Percentiles rank a stretch among this genome's conserved stretches.
Evolutionary conservation across 2,329 filamentous ascomycete species (phyloP).

Genomic region (Sarocladiaceae sp.): DNA sequence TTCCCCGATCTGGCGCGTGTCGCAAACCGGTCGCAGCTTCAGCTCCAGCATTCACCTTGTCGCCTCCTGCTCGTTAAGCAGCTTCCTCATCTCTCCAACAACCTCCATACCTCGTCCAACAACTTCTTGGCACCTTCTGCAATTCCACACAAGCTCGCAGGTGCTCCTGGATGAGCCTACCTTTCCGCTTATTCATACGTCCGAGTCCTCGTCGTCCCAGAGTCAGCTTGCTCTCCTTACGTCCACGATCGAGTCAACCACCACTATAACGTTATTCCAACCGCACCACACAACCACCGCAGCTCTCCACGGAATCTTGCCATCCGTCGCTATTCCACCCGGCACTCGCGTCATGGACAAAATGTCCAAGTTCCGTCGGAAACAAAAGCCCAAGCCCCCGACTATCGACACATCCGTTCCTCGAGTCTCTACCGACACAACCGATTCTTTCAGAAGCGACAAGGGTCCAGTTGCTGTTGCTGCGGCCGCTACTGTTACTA

Average conservation of each 20-base stretch:
- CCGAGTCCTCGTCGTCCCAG: background rate
- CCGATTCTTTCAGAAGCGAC: slow-evolving; percentile 23
- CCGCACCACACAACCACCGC: background rate
- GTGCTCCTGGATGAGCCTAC: background rate
- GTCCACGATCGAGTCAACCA: background rate
- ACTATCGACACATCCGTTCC: slow-evolving; percentile 37
- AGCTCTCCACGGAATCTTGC: background rate
- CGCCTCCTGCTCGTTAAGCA: slow-evolving; percentile 2
- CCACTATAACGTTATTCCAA: background rate
- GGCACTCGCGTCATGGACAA: slow-evolving; percentile 31
- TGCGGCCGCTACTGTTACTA: slow-evolving; percentile 14
- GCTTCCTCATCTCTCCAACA: background rate
- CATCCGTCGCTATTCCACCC: background rate
- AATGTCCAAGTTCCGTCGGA: slow-evolving; percentile 38
- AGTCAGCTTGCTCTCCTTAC: background rate
- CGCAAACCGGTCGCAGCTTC: slow-evolving; percentile 8
- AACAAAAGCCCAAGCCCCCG: slow-evolving; percentile 33
- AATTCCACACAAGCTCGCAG: background rate
- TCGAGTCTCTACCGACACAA: slow-evolving; percentile 23
- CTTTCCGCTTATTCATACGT: background rate
- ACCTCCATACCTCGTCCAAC: background rate
- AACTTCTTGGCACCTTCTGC: background rate
- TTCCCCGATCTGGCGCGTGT: background rate
- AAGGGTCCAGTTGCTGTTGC: slow-evolving; percentile 13
- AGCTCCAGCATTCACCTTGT: background rate